Conservation (phyloP, 192 early-diverging fungal genomes). For the Rhizophlyctis rosea region DNA sequence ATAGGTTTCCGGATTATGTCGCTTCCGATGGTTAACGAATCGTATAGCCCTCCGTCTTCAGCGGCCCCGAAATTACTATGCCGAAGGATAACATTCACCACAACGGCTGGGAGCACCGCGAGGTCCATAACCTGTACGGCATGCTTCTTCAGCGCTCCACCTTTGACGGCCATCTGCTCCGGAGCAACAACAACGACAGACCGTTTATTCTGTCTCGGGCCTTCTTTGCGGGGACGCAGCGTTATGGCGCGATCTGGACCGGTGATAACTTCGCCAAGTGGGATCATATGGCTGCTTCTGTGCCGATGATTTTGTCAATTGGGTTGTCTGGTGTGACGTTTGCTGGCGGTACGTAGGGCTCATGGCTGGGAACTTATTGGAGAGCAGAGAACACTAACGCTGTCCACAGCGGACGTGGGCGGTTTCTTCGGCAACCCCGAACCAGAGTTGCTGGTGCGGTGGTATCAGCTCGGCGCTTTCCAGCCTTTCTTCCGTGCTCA, state of each 20-base stretch:
- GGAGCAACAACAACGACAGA: conserved; percentile 48
- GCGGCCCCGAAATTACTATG: conserved; percentile 95
- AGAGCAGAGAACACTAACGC: background rate
- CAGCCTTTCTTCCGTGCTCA: conserved; percentile 98
- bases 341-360: conserved; percentile 56
- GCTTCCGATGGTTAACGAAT: no score
- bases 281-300: conserved; percentile 76
- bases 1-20: no score
- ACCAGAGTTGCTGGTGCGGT: conserved; percentile 84
- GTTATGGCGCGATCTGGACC: conserved; percentile 96
- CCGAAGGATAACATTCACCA: conserved; percentile 89
- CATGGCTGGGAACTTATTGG: background rate
- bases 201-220: conserved; percentile 96
- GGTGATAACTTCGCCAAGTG: conserved; percentile 93
- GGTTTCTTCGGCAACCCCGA: conserved; percentile 98
- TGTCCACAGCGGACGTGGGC: conserved; percentile 79
- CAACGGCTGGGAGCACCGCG: conserved; percentile 88
- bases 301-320: conserved; percentile 88
- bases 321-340: conserved; percentile 87
- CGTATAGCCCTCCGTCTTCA: conserved; percentile 90
- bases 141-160: conserved; percentile 84
- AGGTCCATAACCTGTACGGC: conserved; percentile 93
- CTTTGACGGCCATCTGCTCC: conserved; percentile 66
- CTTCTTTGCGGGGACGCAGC: conserved; percentile 94
- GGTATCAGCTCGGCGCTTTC: conserved; percentile 94